Base-by-base conservation (phyloP, 2,329 filamentous ascomycete genomes). In the Colletotrichum sp. region DNA sequence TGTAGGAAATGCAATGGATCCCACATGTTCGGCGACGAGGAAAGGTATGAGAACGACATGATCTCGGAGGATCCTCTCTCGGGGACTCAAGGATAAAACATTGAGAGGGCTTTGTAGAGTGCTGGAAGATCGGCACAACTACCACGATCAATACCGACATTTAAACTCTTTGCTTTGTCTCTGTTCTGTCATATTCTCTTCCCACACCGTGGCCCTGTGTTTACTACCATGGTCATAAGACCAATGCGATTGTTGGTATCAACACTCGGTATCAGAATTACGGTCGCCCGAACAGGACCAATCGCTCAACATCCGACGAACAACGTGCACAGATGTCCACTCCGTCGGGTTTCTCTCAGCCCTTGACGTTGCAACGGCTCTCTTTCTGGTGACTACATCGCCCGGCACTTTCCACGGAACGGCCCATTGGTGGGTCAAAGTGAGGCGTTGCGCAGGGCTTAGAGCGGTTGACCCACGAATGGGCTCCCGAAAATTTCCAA, bases 231-330 rank as follows among this genome's bases (percentile, higher is more conserved):
- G 44, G 5, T 52, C 44, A 15, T 2, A 21, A 52, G 44, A 13
- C n/a, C 44, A 49, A 24, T 24, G 24, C 24, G 24, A 24, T 24
- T 24, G 24, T 24, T 24, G 24, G 24, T 24, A 24, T 24, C 24
- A 24, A 24, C 24, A 24, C 39, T 49, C 44, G 10, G n/a, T 21
- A 21, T 13, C n/a, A 21, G 44, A 52, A 21, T 52, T 21, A 21
- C n/a, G 1, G 39, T 0, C 39, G 39, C 9, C 9, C 9, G 3
- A 2, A 52, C 1, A 2, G 12, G 0, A 3, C 10, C n/a, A 21
- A 52, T 52, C 44, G n/a, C 44, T 52, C 44, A 52, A 21, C 44
- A 21, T 52, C n/a, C 44, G n/a, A 52, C 44, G 44, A 52, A 52
- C n/a, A 52, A 52, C 44, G n/a, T 52, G 44, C 44, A 52, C 44